Base-by-base conservation (phyloP, 208 protist species). In the Acanthamoeba sp. region DNA sequence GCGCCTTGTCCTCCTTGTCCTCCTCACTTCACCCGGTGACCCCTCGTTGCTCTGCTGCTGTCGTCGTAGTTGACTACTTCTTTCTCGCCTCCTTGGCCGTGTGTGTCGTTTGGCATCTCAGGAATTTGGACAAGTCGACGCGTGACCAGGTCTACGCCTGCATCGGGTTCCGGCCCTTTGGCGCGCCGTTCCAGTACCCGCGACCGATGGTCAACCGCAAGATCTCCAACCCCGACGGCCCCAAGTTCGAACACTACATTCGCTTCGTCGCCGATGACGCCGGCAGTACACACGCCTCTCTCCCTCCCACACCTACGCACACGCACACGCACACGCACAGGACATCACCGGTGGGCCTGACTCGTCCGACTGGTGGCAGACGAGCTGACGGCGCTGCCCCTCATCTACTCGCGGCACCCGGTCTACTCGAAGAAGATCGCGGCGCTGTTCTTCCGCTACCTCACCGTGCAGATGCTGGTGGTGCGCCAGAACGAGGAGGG, bases 201-300 rank as follows among this genome's bases (percentile, higher is more conserved):
- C 6, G 3, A 2, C 20, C 73, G 4, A 18, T 82, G 73, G 34
- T 50, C 24, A 32, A 20, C 24, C 32, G 73, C 38, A 82, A 82
- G 40, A 82, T 82, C 24, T 82, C 73, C 73, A 82, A 82, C 73
- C 73, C 73, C 10, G 73, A 82, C 42, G 73, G 73, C 7, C 73
- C 73, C 38, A 82, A 82, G 40, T 82, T 82, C 27, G 73, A 82
- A 29, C 73, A 82, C 40, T 82, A 52, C 42, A 82, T 82, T 38
- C 73, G 42, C 34, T 82, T 82, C 20, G 12, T 38, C 73, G 32
- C 73, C 12, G 16, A 16, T 2, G 42, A 24, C 73, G n/a, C n/a
- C n/a, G n/a, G n/a, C n/a, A n/a, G n/a, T n/a, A n/a, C n/a, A n/a
- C n/a, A n/a, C n/a, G n/a, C n/a, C n/a, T n/a, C n/a, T n/a, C n/a